Evolutionary conservation across 306 rosid genomes (phyloP), one percentile per base, ranked within the genome.

Genomic region (Corylus americana): DNA sequence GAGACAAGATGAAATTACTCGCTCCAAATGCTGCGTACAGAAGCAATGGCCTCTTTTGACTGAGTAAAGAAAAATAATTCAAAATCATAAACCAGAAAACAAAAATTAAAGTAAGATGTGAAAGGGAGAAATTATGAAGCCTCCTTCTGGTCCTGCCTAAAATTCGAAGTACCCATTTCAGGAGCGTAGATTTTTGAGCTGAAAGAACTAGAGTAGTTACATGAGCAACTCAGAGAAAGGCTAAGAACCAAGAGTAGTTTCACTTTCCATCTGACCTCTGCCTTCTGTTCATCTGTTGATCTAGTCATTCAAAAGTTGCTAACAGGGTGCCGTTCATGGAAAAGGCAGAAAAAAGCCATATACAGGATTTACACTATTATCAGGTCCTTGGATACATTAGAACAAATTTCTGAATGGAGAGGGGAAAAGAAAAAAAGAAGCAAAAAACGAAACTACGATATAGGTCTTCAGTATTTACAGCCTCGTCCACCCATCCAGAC

Each of bases 401-500:
- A 13, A 4, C 45, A 66, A 18, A 66, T 7, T 66, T 39, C 27
- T 37, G 12, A 66, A 18, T 4, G 37, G 25, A 16, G 39, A 66
- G 18, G 3, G 14, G 29, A 18, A 35, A 17, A 64, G 20, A 35
- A 39, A n/a, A 67, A 17, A 3, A 64, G 8, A 64, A 18, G 16
- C 8, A n/a, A 18, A 17, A 2, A 8, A 18, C 5, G 14, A 17
- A 20, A n/a, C 22, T 18, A 67, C 42, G 18, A 63, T 7, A 4
- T 2, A 14, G 68, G 29, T 62, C 48, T 62, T 29, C 68, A 4
- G 55, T 45, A 72, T 68, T 67, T 80, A 82, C 86, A 78, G 77
- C 83, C 75, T 73, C 48, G 51, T 29, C 71, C 29, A 35, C 18
- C 55, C 62, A 22, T 45, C 67, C 59, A 29, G 29, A 50, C 29